Conservation (phyloP, 2,329 filamentous ascomycete species). For the Stachybotrys echinatus region DNA sequence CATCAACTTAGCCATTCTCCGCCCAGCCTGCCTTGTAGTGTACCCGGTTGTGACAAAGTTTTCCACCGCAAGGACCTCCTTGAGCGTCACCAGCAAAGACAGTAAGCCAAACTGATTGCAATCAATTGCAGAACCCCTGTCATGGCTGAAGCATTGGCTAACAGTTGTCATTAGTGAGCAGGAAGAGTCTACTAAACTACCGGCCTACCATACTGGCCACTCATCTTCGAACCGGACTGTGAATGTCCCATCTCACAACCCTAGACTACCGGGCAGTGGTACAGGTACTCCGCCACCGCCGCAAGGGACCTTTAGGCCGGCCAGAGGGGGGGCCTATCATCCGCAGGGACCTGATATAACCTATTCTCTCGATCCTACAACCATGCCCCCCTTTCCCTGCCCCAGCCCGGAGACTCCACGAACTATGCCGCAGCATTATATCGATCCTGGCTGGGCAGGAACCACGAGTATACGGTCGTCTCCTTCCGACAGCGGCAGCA, state of each 20-base stretch:
- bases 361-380: too few species aligned
- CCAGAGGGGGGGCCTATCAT: too few species aligned
- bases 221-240: neutral
- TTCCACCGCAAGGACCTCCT: constrained; percentile 57
- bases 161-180: constrained; percentile 13
- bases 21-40: constrained; percentile 45
- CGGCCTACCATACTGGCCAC: neutral
- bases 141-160: constrained; percentile 9
- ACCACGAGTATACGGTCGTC: neutral
- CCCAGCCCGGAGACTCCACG: neutral
- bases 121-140: too few species aligned
- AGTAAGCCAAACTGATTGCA: constrained; percentile 18
- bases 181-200: constrained; percentile 6
- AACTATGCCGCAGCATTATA: neutral
- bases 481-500: neutral
- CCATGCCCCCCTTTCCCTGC: too few species aligned
- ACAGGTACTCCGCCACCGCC: neutral
- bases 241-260: neutral
- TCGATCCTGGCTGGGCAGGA: neutral
- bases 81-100: constrained; percentile 45
- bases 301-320: too few species aligned
- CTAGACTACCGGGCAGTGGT: neutral
- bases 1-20: constrained; percentile 56
- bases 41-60: constrained; percentile 48
- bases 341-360: too few species aligned